phyloP scores from a whole-genome alignment of 106 monocot species.

The Acorus gramineus region DNA sequence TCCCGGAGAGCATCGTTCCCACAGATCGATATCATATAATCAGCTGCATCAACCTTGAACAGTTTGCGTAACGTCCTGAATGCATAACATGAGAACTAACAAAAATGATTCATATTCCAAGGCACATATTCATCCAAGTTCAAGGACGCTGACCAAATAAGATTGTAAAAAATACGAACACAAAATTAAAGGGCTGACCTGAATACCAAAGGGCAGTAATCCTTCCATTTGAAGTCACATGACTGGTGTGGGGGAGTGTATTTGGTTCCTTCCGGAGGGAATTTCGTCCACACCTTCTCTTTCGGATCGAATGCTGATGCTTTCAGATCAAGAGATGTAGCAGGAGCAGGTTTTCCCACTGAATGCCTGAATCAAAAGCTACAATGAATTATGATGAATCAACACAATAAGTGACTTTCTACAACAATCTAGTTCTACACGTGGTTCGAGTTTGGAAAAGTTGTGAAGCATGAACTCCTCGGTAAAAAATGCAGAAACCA shows the following conservation, averaged over 20 bases:
- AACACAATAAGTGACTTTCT: too few species aligned
- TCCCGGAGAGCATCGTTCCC: constrained; percentile 66
- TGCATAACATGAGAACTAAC: too few species aligned
- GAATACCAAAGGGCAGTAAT: constrained; percentile 74
- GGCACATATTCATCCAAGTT: too few species aligned
- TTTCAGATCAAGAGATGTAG: constrained; percentile 49
- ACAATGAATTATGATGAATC: not conserved
- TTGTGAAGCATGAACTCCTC: too few species aligned
- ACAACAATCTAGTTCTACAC: too few species aligned
- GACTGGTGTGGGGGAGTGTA: constrained; percentile 68
- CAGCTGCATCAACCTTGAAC: constrained; percentile 67
- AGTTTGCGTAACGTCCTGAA: constrained; percentile 52
- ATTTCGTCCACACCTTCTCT: constrained; percentile 77
- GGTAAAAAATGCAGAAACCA: too few species aligned
- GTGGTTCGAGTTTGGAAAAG: too few species aligned
- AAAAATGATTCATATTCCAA: too few species aligned
- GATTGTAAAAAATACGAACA: not conserved
- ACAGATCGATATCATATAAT: constrained; percentile 68
- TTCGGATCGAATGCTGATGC: constrained; percentile 73
- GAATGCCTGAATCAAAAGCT: constrained; percentile 32
- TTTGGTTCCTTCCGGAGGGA: constrained; percentile 55
- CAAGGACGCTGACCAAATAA: too few species aligned
- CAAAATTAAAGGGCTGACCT: constrained; percentile 22
- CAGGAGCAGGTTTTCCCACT: constrained; percentile 43
- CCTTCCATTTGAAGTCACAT: constrained; percentile 75